These are phyloP conservation scores for Silene coronaria DNA, from an alignment of 179 eudicot species.

Conservation along the genomic window DNA sequence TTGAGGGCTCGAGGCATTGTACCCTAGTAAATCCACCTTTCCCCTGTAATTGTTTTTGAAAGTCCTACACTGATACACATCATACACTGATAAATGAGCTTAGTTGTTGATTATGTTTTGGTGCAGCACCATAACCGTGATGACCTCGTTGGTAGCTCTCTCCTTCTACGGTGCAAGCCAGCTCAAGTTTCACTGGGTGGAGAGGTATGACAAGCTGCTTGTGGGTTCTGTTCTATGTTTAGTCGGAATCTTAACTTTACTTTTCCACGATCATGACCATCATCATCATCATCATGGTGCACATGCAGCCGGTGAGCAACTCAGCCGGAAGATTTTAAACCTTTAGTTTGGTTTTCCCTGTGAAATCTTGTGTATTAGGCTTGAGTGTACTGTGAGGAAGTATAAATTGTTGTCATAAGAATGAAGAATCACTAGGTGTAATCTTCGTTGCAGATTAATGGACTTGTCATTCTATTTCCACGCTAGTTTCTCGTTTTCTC, in stretches of 20 bases:
- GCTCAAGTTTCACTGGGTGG: slow-evolving; percentile 95
- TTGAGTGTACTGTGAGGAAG: neutral
- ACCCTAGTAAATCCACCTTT: too few species aligned
- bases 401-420: slow-evolving; percentile 20
- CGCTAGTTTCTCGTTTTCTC: neutral
- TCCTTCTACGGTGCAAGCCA: slow-evolving; percentile 97
- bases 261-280: slow-evolving; percentile 69
- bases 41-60: too few species aligned
- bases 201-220: slow-evolving; percentile 95
- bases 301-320: slow-evolving; percentile 30
- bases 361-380: slow-evolving; percentile 23
- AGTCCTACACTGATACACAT: neutral
- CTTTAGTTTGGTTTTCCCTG: slow-evolving; percentile 23
- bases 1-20: too few species aligned
- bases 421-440: slow-evolving; percentile 16
- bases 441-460: neutral
- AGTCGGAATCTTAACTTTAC: slow-evolving; percentile 77
- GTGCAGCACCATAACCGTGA: slow-evolving; percentile 85
- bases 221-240: slow-evolving; percentile 89
- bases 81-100: neutral
- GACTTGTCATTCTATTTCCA: neutral
- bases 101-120: slow-evolving; percentile 3
- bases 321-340: slow-evolving; percentile 58
- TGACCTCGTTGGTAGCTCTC: slow-evolving; percentile 93
- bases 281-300: slow-evolving; percentile 32